phyloP scores from a whole-genome alignment of 805 yeast species.

The Ogataea zsoltii region DNA sequence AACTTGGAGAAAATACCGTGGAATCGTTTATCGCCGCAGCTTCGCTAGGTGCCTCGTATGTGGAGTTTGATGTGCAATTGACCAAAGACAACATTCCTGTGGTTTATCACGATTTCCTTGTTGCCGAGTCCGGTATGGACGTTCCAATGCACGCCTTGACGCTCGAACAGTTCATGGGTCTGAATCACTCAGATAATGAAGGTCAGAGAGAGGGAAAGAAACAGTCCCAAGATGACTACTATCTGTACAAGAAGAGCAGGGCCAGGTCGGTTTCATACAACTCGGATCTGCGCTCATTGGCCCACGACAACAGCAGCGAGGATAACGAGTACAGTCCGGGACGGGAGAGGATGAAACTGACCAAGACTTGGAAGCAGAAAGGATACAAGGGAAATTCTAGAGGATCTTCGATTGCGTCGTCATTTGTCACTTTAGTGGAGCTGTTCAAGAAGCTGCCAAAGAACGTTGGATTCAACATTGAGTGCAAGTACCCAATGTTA shows the following conservation, averaged over 20 bases:
- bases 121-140: constrained; percentile 94
- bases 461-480: constrained; percentile 90
- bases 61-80: constrained; percentile 94
- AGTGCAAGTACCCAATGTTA: constrained; percentile 92
- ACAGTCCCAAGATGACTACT: constrained; percentile 33
- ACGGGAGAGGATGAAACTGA: constrained; percentile 71
- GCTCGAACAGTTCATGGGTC: constrained; percentile 78
- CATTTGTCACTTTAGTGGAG: constrained; percentile 85
- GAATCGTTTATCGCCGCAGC: constrained; percentile 97
- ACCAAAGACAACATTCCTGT: constrained; percentile 92
- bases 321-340: constrained; percentile 40
- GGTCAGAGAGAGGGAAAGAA: constrained; percentile 11
- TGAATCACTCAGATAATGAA: constrained; percentile 36
- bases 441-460: constrained; percentile 78
- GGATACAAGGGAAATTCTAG: constrained; percentile 92
- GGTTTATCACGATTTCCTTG: constrained; percentile 90
- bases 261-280: constrained; percentile 40
- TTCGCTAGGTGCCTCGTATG: constrained; percentile 92
- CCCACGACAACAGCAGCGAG: constrained; percentile 5
- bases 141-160: constrained; percentile 94
- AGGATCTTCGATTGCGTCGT: constrained; percentile 87
- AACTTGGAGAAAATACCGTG: constrained; percentile 92
- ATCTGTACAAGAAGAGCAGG: constrained; percentile 28
- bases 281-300: constrained; percentile 9
- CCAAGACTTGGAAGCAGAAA: constrained; percentile 83